These are phyloP conservation scores for Epichloe coenophiala DNA, from an alignment of 2,329 filamentous ascomycete genomes.

Conservation along the genomic window DNA sequence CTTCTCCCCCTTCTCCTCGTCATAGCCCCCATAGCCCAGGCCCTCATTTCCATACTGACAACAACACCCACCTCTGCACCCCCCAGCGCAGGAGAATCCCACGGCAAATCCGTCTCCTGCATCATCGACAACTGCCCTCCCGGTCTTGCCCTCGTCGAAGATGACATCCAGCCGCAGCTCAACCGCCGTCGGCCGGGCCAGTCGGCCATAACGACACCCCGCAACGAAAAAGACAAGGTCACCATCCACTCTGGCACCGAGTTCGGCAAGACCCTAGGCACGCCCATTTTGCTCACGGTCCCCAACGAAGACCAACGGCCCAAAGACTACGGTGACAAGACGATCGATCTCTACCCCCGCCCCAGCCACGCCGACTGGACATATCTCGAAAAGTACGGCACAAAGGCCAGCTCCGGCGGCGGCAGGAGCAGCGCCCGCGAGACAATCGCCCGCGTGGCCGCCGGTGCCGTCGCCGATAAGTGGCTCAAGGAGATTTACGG, in stretches of 20 bases:
- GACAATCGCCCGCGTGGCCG: conserved; percentile 86
- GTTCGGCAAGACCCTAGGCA: conserved; percentile 77
- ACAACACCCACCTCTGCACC: neutral
- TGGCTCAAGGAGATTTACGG: conserved; percentile 70
- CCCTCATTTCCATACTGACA: neutral
- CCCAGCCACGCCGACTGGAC: conserved; percentile 94
- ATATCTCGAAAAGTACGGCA: conserved; percentile 92
- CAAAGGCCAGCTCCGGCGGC: conserved; percentile 81
- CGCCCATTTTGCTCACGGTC: conserved; percentile 77
- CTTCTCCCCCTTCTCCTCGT: no score
- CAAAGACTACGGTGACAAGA: conserved; percentile 77
- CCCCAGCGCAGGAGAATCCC: conserved; percentile 46
- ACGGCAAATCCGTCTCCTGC: conserved; percentile 85
- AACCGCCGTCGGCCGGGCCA: conserved; percentile 82
- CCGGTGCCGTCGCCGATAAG: conserved; percentile 86
- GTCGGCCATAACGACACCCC: conserved; percentile 76
- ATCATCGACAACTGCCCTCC: conserved; percentile 91
- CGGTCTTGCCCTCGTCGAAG: conserved; percentile 71
- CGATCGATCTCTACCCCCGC: conserved; percentile 83
- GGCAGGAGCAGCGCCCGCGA: conserved; percentile 86
- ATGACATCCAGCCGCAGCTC: conserved; percentile 89
- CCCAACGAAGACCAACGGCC: conserved; percentile 88
- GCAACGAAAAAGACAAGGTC: conserved; percentile 84
- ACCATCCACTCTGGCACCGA: conserved; percentile 90
- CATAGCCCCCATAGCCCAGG: neutral